Base-by-base conservation (phyloP, 2,329 filamentous ascomycete species). In the Botrytis pseudocinerea region DNA sequence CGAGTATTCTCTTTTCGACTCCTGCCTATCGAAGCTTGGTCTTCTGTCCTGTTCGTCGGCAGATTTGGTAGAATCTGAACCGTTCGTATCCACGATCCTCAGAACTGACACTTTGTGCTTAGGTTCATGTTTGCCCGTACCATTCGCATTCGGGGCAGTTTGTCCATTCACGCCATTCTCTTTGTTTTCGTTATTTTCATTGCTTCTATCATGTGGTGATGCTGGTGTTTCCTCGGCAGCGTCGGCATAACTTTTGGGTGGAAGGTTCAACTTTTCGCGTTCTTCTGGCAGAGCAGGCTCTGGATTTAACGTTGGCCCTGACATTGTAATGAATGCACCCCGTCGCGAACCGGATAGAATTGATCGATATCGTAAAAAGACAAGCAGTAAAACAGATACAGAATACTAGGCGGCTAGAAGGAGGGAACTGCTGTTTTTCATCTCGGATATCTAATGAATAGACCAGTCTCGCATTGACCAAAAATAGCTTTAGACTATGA, bases 221-320 rank as follows among this genome's bases (percentile, higher is more conserved):
- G 28, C 51, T 64, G 75, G 62, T 28, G 74, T 73, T 66, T 79
- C 75, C 70, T 80, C 77, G 7, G 76, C 78, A 44, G 78, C 83
- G 75, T 81, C 81, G 63, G 80, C 82, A 73, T 83, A 84, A 40
- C 81, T 83, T 74, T 83, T 85, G 22, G 76, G 83, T 57, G 80
- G 78, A 14, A 82, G 78, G 60, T 80, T 72, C 42, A 80, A 73
- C 71, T 80, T 77, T 74, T 79, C 75, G 73, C 80, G 80, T 59
- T 80, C 80, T 69, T 78, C 75, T 20, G 80, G 78, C 20, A 77
- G 57, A 40, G 81, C 78, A 42, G 82, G 80, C 74, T 82, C 80
- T 10, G 78, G 59, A 70, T 76, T 78, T 54, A 20, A 42, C 32
- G 42, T 69, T 72, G 48, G 51, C 28, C 40, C 42, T 64, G 70